These are phyloP conservation scores for Musa balbisiana DNA, from an alignment of 202 grass and related monocot species.

Conservation along the genomic window DNA sequence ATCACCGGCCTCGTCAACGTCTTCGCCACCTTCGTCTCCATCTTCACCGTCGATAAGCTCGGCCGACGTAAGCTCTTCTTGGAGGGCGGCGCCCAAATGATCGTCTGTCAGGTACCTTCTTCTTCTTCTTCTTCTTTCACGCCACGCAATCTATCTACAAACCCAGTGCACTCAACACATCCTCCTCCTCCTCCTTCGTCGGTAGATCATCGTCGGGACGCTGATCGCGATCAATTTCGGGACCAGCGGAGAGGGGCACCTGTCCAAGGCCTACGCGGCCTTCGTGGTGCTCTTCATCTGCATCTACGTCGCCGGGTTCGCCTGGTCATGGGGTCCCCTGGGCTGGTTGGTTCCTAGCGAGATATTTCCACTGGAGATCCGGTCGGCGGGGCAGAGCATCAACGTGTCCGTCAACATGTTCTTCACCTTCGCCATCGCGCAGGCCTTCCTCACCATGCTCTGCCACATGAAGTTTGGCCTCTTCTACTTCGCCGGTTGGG, in stretches of 20 bases:
- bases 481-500: slow-evolving; percentile 26
- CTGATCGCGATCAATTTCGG: slow-evolving; percentile 22
- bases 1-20: slow-evolving; percentile 67
- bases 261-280: slow-evolving; percentile 16
- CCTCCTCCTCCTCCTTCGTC: no score
- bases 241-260: slow-evolving; percentile 12
- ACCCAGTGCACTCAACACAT: no score
- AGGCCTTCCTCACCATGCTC: slow-evolving; percentile 29
- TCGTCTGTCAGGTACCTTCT: neutral
- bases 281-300: slow-evolving; percentile 28
- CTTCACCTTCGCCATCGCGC: slow-evolving; percentile 27
- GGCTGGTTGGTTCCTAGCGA: slow-evolving; percentile 28
- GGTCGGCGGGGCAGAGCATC: slow-evolving; percentile 27
- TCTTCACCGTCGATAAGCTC: slow-evolving; percentile 45
- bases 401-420: slow-evolving; percentile 26
- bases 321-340: slow-evolving; percentile 26
- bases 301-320: slow-evolving; percentile 25
- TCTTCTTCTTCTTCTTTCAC: no score
- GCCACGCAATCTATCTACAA: no score
- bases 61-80: slow-evolving; percentile 17
- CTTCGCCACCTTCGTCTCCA: slow-evolving; percentile 57
- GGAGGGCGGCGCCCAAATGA: slow-evolving; percentile 4
- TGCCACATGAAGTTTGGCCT: slow-evolving; percentile 27
- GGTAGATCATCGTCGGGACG: slow-evolving; percentile 17
- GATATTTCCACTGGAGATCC: slow-evolving; percentile 29